Base-by-base conservation (phyloP, 768 basidiomycete species). In the Multifurca ochricompacta region DNA sequence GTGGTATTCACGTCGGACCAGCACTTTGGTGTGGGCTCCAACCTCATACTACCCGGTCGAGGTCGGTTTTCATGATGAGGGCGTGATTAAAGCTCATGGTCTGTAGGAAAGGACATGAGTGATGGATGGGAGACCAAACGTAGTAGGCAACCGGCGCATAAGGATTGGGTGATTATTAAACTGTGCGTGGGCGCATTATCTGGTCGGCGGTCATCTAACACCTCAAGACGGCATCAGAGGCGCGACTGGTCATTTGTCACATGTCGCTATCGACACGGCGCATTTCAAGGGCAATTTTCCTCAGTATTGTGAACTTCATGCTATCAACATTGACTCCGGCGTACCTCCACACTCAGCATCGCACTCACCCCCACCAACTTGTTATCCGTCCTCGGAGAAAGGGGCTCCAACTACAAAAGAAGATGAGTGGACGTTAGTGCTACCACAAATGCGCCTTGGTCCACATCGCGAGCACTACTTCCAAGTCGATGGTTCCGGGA, bases 41-140 rank as follows among this genome's bases (percentile, higher is more conserved):
- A 99, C 68, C 72, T 99, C 56, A 81, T 97, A 43, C 73, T 96
- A 35, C 94, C 95, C 1, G 95, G 95, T 27, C 72, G 94, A 68
- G 95, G 85, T 72, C 60, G 60, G 62, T 56, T n/a, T n/a, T 31
- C 44, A 37, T 47, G 30, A 11, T 18, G 53, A 48, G 36, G 31
- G 18, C 30, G 32, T 56, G 16, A 31, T 21, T 11, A 31, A 31
- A 5, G 44, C 34, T 51, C 30, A 42, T 27, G 23, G 31, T 9
- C 13, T 37, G n/a, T 47, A 79, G 78, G 90, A 25, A 84, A 83
- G 65, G 86, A 95, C 63, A 99, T 99, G 92, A 83, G 93, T 4
- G 94, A 96, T 65, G 96, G 96, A 4, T 99, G 96, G 96, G 96
- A 99, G 71, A 98, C 95, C 3, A 91, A 87, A 67, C 77, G 96